Evolutionary conservation across 371 early-diverging fungal species (phyloP).

Genomic region (Umbelopsis sp.): DNA sequence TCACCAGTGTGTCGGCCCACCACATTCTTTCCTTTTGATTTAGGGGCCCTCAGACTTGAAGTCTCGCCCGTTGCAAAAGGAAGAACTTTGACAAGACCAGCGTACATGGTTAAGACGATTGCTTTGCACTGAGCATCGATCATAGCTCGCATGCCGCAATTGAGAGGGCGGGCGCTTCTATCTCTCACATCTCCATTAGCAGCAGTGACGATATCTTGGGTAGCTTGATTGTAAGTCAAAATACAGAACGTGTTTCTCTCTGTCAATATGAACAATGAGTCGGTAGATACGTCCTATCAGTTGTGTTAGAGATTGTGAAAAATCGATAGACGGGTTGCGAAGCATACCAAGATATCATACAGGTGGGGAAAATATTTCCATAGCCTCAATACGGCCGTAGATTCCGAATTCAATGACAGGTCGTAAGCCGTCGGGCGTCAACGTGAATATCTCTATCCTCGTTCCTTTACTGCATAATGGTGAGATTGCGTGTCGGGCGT

Average conservation of each 20-base stretch:
- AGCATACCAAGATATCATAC: conserved; percentile 32
- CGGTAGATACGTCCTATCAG: conserved; percentile 21
- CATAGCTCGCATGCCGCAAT: conserved; percentile 38
- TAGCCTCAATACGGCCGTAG: conserved; percentile 62
- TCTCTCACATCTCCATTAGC: conserved; percentile 51
- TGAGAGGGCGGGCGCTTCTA: conserved; percentile 45
- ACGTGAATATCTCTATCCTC: conserved; percentile 60
- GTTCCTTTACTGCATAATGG: conserved; percentile 57
- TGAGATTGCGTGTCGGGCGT: conserved; percentile 3
- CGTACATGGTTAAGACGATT: conserved; percentile 56
- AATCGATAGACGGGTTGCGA: background rate
- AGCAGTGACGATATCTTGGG: conserved; percentile 52
- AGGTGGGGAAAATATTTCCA: conserved; percentile 50
- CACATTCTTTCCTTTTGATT: conserved; percentile 26
- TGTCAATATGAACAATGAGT: conserved; percentile 39
- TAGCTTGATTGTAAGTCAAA: conserved; percentile 52
- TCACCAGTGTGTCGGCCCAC: conserved; percentile 5
- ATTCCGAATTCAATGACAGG: conserved; percentile 58
- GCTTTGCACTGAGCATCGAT: conserved; percentile 49
- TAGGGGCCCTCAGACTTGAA: conserved; percentile 5
- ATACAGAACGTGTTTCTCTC: conserved; percentile 52
- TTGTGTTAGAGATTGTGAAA: background rate
- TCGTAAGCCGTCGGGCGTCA: conserved; percentile 48
- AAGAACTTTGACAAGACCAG: conserved; percentile 59
- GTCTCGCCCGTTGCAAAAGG: conserved; percentile 29